phyloP scores from a whole-genome alignment of 805 yeast species.

The Kuraishia hungarica region DNA sequence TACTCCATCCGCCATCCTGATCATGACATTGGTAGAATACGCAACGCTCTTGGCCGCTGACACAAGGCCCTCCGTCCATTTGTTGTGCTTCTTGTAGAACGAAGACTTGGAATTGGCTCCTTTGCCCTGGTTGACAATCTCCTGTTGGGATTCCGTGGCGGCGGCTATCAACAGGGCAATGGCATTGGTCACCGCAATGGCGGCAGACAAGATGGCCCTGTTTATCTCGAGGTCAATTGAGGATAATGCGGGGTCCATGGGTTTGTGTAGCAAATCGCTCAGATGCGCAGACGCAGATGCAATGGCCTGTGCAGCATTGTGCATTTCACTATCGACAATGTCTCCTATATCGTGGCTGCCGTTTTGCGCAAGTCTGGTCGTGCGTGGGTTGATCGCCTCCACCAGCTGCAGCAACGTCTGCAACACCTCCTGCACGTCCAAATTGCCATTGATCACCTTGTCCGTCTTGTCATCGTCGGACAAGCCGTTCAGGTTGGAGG shows the following conservation, averaged over 20 bases:
- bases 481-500: constrained; percentile 40
- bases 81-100: constrained; percentile 76
- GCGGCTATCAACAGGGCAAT: constrained; percentile 64
- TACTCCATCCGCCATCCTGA: constrained; percentile 82
- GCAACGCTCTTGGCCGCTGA: constrained; percentile 89
- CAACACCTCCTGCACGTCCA: constrained; percentile 63
- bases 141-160: constrained; percentile 74
- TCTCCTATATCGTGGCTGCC: constrained; percentile 58
- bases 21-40: constrained; percentile 70
- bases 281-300: constrained; percentile 56
- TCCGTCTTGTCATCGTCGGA: constrained; percentile 65
- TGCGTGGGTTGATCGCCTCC: constrained; percentile 40
- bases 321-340: constrained; percentile 66
- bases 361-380: constrained; percentile 8
- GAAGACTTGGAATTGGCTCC: constrained; percentile 62
- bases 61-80: constrained; percentile 91
- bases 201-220: constrained; percentile 69
- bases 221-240: constrained; percentile 60
- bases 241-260: constrained; percentile 41
- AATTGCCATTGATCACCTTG: constrained; percentile 64
- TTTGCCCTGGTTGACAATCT: constrained; percentile 64
- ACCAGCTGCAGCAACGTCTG: constrained; percentile 48
- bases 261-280: constrained; percentile 36
- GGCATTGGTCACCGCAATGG: constrained; percentile 73
- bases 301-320: constrained; percentile 63